A percentile compares a stretch with the other conserved stretches of the same genome.
phyloP scores from a whole-genome alignment of 2,329 filamentous ascomycete genomes.

The Exophiala sp. region DNA sequence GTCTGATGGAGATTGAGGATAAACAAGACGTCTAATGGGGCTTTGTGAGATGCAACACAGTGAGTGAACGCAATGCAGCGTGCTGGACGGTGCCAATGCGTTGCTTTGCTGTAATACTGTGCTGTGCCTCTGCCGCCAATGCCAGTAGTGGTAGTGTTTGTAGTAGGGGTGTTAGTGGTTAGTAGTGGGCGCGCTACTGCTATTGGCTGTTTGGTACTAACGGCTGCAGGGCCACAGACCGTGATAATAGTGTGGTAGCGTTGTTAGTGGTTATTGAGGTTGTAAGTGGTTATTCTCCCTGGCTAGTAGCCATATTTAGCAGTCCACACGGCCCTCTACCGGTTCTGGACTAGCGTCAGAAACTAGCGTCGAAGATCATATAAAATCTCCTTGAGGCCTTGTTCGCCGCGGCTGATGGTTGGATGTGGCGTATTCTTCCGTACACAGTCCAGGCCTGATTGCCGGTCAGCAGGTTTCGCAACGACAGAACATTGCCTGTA shows the following conservation, averaged over 20 bases:
- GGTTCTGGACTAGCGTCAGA: neutral
- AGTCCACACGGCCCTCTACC: neutral
- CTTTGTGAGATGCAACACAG: constrained; percentile 14
- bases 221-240: neutral
- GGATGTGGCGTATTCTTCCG: neutral
- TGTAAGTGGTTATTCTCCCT: neutral
- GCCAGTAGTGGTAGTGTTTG: neutral
- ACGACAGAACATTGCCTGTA: neutral
- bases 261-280: neutral
- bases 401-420: neutral
- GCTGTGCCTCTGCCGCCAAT: neutral
- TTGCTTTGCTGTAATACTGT: constrained; percentile 2
- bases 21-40: constrained; percentile 7
- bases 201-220: too few species aligned
- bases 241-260: too few species aligned
- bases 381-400: neutral
- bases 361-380: neutral
- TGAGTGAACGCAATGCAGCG: constrained; percentile 4
- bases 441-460: neutral
- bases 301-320: constrained; percentile 6
- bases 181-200: too few species aligned
- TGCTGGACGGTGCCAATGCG: constrained; percentile 1
- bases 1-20: constrained; percentile 10
- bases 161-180: neutral
- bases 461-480: neutral